Evolutionary conservation across 352 stramenopile species (phyloP), one percentile per base, ranked within the genome.

Genomic region (Globisporangium viniferum): DNA sequence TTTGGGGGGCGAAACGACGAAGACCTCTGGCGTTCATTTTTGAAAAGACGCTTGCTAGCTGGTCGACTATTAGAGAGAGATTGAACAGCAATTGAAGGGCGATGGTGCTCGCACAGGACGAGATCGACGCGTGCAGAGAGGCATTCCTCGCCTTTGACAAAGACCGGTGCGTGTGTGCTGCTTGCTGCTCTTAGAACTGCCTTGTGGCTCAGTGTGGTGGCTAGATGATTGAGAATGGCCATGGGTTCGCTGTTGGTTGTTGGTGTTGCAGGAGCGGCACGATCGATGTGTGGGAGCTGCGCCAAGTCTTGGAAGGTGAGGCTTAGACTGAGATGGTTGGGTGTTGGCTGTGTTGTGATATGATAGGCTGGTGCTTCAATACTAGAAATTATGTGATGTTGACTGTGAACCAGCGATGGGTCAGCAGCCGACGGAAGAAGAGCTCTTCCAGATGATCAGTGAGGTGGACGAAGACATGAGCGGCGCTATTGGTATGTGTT

Each of bases 61-160:
- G 55, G 29, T 18, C 20, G 27, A 39, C 2, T 12, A 29, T 22
- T 44, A 8, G 3, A 60, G 14, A 33, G 31, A 33, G 31, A 33
- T n/a, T n/a, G n/a, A 33, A 33, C 2, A 36, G 64, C 10, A 12
- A 49, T 29, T 49, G 12, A 14, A 54, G 33, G 12, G 7, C 60
- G 8, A 94, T 94, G 87, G 84, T 93, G 69, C 78, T 98, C 10
- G 97, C 91, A 4, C 95, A 98, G 73, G 95, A 98, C 62, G 95
- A 99, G 81, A 98, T 98, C 64, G 95, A 99, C 60, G 93, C 88
- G 49, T 99, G 97, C 67, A 83, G 96, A 59, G 95, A 99, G 72
- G 96, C 96, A 1, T 99, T 99, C 76, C 76, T 99, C 20, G 93
- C 95, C 2, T 99, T 99, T 73, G 97, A 99, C 72, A 99, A 98